A percentile compares a stretch with the other conserved stretches of the same genome.
phyloP scores from a whole-genome alignment of 805 yeast species.

The Debaryomyces hansenii region DNA sequence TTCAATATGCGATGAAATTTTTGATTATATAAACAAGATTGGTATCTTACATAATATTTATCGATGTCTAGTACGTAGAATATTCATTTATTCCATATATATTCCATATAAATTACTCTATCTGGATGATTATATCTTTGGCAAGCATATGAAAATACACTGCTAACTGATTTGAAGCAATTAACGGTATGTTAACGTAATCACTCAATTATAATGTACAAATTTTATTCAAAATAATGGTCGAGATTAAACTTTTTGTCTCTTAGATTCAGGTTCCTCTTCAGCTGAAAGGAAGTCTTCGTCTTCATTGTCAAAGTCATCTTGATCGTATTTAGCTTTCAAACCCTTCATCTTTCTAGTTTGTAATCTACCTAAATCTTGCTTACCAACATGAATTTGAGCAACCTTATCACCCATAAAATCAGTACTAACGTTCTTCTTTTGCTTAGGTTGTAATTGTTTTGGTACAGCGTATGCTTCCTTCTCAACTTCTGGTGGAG shows the following conservation, averaged over 20 bases:
- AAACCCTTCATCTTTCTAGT: constrained; percentile 99
- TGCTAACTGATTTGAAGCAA: too few relatives aligned
- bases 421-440: constrained; percentile 88
- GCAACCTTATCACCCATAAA: constrained; percentile 95
- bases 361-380: constrained; percentile 85
- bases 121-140: too few relatives aligned
- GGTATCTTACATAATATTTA: background rate
- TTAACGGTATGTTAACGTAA: too few relatives aligned
- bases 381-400: constrained; percentile 93
- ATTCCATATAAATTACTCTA: background rate
- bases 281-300: constrained; percentile 25
- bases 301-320: constrained; percentile 53
- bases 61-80: background rate
- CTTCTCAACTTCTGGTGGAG: constrained; percentile 85
- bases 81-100: background rate
- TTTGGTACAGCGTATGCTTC: constrained; percentile 83
- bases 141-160: too few relatives aligned
- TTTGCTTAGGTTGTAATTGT: constrained; percentile 75
- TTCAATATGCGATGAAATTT: background rate
- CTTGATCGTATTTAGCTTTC: constrained; percentile 82
- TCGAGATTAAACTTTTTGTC: constrained; percentile 25
- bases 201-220: constrained; percentile 4
- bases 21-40: background rate
- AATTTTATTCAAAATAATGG: background rate
- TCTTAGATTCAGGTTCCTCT: constrained; percentile 29